These are phyloP conservation scores for Phytopythium mirpurense DNA, from an alignment of 352 stramenopile genomes.

Conservation along the genomic window DNA sequence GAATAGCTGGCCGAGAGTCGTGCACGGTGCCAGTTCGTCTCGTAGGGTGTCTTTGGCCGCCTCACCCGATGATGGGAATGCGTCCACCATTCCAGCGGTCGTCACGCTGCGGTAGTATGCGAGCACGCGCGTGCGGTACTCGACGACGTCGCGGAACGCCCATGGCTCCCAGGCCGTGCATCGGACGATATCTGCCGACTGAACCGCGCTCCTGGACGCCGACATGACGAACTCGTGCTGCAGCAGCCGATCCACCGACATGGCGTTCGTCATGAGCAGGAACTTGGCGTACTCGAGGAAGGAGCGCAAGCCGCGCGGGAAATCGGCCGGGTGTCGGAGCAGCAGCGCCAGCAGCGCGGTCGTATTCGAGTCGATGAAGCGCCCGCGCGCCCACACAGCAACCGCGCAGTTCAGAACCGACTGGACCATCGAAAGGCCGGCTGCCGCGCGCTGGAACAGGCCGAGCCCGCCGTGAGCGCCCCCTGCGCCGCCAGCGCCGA, in stretches of 20 bases:
- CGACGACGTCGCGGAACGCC: constrained; percentile 21
- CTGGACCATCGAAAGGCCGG: constrained; percentile 20
- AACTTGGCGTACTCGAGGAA: constrained; percentile 73
- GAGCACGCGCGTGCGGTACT: constrained; percentile 36
- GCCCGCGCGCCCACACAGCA: constrained; percentile 31
- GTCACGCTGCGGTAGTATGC: constrained; percentile 26
- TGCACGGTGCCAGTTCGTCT: constrained; percentile 34
- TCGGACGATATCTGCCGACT: background rate
- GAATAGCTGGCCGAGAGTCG: constrained; percentile 36
- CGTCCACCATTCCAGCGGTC: background rate
- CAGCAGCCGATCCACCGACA: constrained; percentile 38
- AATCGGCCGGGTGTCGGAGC: constrained; percentile 20
- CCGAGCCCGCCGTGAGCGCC: constrained; percentile 15
- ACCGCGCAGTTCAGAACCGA: constrained; percentile 38
- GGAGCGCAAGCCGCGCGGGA: constrained; percentile 36
- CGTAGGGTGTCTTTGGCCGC: background rate
- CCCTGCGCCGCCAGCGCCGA: constrained; percentile 5
- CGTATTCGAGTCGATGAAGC: constrained; percentile 28
- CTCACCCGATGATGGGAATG: background rate
- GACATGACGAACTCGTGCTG: constrained; percentile 25
- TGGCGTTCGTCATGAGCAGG: constrained; percentile 30
- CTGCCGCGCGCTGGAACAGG: background rate
- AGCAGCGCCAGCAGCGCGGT: constrained; percentile 30
- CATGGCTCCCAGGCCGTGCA: constrained; percentile 4
- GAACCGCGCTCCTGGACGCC: background rate